These are phyloP conservation scores for Pseudopyrenochaeta lycopersici DNA, from an alignment of 2,329 filamentous ascomycete species.

Conservation along the genomic window DNA sequence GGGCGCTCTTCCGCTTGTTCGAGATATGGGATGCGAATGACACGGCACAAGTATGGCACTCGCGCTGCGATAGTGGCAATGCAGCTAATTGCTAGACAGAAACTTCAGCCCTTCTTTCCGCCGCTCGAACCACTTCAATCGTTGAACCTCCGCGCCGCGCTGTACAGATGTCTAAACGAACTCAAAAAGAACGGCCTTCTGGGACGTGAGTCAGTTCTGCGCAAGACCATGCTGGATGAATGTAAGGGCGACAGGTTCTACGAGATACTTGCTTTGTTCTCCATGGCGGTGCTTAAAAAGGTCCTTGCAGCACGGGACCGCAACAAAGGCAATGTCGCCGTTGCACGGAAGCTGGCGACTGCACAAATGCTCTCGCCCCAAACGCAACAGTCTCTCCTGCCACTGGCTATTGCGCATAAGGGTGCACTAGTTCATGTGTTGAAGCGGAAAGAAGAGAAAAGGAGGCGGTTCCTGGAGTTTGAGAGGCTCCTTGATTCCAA, in stretches of 20 bases:
- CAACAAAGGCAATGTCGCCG: conserved; percentile 13
- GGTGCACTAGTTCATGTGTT: conserved; percentile 69
- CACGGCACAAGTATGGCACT: conserved; percentile 69
- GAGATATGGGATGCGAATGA: conserved; percentile 81
- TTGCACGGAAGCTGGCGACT: conserved; percentile 64
- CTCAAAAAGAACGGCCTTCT: conserved; percentile 88
- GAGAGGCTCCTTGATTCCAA: conserved; percentile 71
- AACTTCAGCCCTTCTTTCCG: conserved; percentile 89
- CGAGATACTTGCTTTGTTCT: conserved; percentile 85
- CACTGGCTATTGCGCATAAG: conserved; percentile 77
- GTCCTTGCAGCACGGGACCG: conserved; percentile 63
- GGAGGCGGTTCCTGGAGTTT: conserved; percentile 70
- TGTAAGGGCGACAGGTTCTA: conserved; percentile 92
- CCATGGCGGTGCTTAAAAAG: conserved; percentile 81
- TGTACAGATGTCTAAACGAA: conserved; percentile 82
- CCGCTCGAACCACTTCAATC: conserved; percentile 90
- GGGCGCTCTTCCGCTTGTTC: conserved; percentile 90
- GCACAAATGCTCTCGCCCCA: conserved; percentile 40
- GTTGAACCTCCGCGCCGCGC: conserved; percentile 83
- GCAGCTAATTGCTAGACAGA: conserved; percentile 59
- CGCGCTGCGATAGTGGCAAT: not conserved
- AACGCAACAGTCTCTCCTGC: conserved; percentile 60
- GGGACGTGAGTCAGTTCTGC: conserved; percentile 79
- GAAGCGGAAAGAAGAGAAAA: conserved; percentile 67
- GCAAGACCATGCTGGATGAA: conserved; percentile 97